A percentile compares a stretch with the other conserved stretches of the same genome.
Evolutionary conservation across 306 rosid genomes (phyloP).

Genomic region (Cucurbita maxima): DNA sequence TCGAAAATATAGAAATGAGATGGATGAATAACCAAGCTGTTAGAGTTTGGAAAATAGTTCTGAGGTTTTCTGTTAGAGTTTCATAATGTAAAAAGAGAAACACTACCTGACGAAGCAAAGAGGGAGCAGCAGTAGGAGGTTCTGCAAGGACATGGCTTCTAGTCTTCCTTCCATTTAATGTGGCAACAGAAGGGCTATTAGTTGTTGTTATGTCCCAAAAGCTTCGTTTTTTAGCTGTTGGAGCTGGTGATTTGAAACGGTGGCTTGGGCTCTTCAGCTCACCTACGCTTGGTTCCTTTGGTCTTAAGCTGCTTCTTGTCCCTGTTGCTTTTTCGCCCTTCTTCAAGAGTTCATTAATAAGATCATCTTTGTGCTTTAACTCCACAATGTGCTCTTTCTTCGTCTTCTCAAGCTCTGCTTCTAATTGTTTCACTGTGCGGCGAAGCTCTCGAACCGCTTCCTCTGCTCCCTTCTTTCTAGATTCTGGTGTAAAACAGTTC

Average conservation of each 20-base stretch:
- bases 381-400: constrained; percentile 52
- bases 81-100: background rate
- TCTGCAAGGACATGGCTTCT: constrained; percentile 68
- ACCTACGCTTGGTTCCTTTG: constrained; percentile 47
- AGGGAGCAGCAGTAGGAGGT: constrained; percentile 50
- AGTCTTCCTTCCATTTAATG: constrained; percentile 71
- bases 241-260: constrained; percentile 69
- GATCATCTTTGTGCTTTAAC: constrained; percentile 63
- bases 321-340: constrained; percentile 30
- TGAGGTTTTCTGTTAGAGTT: background rate
- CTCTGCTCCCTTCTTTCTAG: constrained; percentile 50
- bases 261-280: constrained; percentile 63
- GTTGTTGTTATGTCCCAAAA: constrained; percentile 88
- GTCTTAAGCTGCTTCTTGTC: constrained; percentile 39
- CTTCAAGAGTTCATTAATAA: constrained; percentile 42
- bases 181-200: constrained; percentile 64
- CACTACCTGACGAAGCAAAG: constrained; percentile 93
- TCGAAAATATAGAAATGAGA: background rate
- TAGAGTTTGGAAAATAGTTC: too few species aligned
- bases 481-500: constrained; percentile 71
- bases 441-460: constrained; percentile 43
- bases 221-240: constrained; percentile 76
- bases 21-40: background rate
- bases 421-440: constrained; percentile 44
- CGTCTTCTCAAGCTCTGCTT: constrained; percentile 62